phyloP scores from a whole-genome alignment of 176 grass and related monocot genomes.

The Elymus sibiricus region DNA sequence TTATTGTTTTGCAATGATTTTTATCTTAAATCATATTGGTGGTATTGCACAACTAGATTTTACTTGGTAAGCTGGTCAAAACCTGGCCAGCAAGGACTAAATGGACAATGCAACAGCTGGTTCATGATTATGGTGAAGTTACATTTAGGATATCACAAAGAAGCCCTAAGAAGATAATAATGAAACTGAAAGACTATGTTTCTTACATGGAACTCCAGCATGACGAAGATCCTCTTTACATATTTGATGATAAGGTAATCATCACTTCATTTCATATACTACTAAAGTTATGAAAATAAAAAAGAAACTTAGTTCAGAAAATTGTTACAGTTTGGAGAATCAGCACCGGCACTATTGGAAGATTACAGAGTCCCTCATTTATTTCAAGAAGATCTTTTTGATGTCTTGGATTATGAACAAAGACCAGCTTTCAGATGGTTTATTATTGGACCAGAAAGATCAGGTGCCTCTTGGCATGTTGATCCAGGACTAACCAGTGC shows the following conservation, averaged over 20 bases:
- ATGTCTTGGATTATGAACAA: slow-evolving; percentile 73
- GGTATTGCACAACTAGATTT: slow-evolving; percentile 46
- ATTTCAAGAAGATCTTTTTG: slow-evolving; percentile 93
- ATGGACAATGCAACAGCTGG: slow-evolving; percentile 81
- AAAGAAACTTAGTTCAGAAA: slow-evolving; percentile 20
- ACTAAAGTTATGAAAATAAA: neutral
- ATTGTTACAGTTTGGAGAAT: slow-evolving; percentile 81
- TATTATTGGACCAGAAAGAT: slow-evolving; percentile 94
- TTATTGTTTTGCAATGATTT: slow-evolving; percentile 18
- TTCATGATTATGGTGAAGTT: slow-evolving; percentile 62
- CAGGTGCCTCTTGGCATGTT: slow-evolving; percentile 99
- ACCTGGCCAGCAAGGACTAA: slow-evolving; percentile 87
- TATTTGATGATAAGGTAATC: slow-evolving; percentile 90
- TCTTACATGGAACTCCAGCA: slow-evolving; percentile 93
- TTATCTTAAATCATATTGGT: slow-evolving; percentile 19
- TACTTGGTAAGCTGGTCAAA: slow-evolving; percentile 68
- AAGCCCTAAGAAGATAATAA: slow-evolving; percentile 75
- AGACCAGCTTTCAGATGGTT: slow-evolving; percentile 93
- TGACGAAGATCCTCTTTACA: slow-evolving; percentile 98
- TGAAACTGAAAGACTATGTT: slow-evolving; percentile 95
- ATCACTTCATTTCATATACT: slow-evolving; percentile 19
- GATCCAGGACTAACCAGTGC: slow-evolving; percentile 93
- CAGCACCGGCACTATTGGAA: slow-evolving; percentile 65
- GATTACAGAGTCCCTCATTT: slow-evolving; percentile 84
- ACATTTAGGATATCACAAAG: slow-evolving; percentile 91